Percentiles rank a stretch among this genome's conserved stretches.
These are phyloP conservation scores for Aegilops longissima DNA, from an alignment of 176 grass and related monocot species.

Conservation along the genomic window DNA sequence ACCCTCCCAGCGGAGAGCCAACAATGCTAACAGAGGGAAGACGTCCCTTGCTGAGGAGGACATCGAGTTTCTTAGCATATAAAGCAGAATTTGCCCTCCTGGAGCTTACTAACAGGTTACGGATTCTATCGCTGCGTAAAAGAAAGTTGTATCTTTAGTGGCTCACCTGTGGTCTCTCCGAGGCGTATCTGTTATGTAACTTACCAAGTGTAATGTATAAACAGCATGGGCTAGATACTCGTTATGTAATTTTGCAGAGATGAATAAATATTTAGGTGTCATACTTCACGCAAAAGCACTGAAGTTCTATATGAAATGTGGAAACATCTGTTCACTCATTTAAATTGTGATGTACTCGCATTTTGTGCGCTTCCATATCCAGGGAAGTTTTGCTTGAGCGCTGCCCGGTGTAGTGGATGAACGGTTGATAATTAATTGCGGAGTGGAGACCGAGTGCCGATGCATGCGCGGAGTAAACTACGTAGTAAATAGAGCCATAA, in stretches of 20 bases:
- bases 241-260: constrained; percentile 26
- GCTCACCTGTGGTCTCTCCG: constrained; percentile 14
- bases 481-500: too few species aligned
- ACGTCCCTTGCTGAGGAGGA: constrained; percentile 62
- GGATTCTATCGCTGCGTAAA: constrained; percentile 22
- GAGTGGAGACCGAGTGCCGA: too few species aligned
- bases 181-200: constrained; percentile 22
- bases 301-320: not conserved
- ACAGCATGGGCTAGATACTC: not conserved
- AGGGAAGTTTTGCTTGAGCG: not conserved
- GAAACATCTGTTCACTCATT: not conserved
- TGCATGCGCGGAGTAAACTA: too few species aligned
- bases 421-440: too few species aligned
- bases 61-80: constrained; percentile 57
- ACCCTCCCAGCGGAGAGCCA: constrained; percentile 39
- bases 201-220: constrained; percentile 22
- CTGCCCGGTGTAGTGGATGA: too few species aligned
- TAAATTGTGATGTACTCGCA: not conserved
- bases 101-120: constrained; percentile 49
- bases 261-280: constrained; percentile 24
- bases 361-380: not conserved
- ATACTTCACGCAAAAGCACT: not conserved
- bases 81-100: constrained; percentile 17
- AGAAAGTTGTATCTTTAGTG: constrained; percentile 33
- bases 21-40: constrained; percentile 69